Percentiles rank a stretch among this genome's conserved stretches.
Conservation (phyloP, 2,329 filamentous ascomycete species). For the Scedosporium apiospermum region DNA sequence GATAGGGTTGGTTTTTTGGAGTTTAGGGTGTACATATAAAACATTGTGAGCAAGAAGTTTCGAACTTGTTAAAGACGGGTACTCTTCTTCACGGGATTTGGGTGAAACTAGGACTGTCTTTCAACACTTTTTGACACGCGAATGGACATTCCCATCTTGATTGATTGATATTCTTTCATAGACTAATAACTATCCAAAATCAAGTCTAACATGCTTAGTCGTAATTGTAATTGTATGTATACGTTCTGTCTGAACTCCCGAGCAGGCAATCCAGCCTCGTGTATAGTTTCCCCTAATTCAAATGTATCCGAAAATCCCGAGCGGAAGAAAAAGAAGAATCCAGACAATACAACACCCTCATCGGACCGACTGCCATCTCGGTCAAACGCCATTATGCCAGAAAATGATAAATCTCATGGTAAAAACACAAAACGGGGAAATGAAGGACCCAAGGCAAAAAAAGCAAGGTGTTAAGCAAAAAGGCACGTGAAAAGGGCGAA, state of each 20-base stretch:
- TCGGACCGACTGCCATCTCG: not conserved
- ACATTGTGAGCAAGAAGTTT: too few species aligned
- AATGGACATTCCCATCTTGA: too few species aligned
- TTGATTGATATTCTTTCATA: not conserved
- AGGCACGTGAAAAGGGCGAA: not conserved
- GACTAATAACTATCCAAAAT: not conserved
- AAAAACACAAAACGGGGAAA: not conserved
- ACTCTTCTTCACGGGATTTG: too few species aligned
- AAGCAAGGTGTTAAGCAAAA: not conserved
- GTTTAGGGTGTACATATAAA: too few species aligned
- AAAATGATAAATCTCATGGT: not conserved
- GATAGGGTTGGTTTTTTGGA: not conserved
- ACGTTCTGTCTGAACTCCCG: not conserved
- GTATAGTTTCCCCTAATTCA: not conserved
- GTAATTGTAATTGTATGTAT: not conserved
- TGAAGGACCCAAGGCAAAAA: not conserved
- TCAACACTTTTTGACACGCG: too few species aligned
- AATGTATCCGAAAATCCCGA: not conserved
- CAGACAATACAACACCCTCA: not conserved
- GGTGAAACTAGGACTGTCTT: too few species aligned
- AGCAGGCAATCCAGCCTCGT: not conserved
- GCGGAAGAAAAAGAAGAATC: not conserved
- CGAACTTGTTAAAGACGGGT: too few species aligned
- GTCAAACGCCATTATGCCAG: constrained; percentile 2
- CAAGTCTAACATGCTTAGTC: not conserved